Percentiles rank a stretch among this genome's conserved stretches.
phyloP scores from a whole-genome alignment of 352 stramenopile species.

The Plasmopara muralis region DNA sequence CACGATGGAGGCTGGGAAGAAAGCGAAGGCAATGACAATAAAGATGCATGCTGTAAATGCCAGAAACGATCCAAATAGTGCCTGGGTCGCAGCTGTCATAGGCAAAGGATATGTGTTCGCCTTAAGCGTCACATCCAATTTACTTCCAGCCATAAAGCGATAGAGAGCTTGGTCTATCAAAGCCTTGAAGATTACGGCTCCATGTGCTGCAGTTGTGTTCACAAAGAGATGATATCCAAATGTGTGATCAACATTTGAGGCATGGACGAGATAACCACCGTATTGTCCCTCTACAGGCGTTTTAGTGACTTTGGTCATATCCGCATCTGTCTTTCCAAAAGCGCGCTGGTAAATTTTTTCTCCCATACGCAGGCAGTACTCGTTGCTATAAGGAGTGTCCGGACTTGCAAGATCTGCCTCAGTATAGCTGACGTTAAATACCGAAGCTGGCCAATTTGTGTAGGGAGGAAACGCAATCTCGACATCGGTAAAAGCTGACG shows the following conservation, averaged over 20 bases:
- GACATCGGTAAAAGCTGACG: slow-evolving; percentile 18
- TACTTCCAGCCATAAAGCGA: slow-evolving; percentile 38
- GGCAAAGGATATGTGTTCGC: slow-evolving; percentile 48
- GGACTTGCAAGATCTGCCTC: slow-evolving; percentile 15
- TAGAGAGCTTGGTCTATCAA: slow-evolving; percentile 47
- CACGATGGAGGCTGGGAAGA: slow-evolving; percentile 87
- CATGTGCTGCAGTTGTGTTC: slow-evolving; percentile 43
- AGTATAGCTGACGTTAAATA: slow-evolving; percentile 32
- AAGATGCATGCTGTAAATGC: slow-evolving; percentile 77
- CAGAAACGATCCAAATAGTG: slow-evolving; percentile 41
- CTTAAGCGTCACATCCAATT: slow-evolving; percentile 27
- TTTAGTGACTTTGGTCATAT: slow-evolving; percentile 71
- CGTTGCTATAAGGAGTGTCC: slow-evolving; percentile 22
- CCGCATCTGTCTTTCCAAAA: slow-evolving; percentile 34
- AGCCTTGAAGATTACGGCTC: slow-evolving; percentile 45
- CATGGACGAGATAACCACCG: slow-evolving; percentile 33
- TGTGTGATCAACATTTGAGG: slow-evolving; percentile 18
- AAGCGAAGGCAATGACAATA: slow-evolving; percentile 87
- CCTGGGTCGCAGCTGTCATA: slow-evolving; percentile 33
- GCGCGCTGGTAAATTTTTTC: slow-evolving; percentile 29
- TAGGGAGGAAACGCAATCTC: slow-evolving; percentile 36
- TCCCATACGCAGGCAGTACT: slow-evolving; percentile 31
- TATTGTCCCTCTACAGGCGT: slow-evolving; percentile 29
- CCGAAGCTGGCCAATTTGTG: slow-evolving; percentile 18
- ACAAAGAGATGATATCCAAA: slow-evolving; percentile 50